Evolutionary conservation across 176 grass and related monocot species (phyloP), one percentile per base, ranked within the genome.

Genomic region (Avena sativa): DNA sequence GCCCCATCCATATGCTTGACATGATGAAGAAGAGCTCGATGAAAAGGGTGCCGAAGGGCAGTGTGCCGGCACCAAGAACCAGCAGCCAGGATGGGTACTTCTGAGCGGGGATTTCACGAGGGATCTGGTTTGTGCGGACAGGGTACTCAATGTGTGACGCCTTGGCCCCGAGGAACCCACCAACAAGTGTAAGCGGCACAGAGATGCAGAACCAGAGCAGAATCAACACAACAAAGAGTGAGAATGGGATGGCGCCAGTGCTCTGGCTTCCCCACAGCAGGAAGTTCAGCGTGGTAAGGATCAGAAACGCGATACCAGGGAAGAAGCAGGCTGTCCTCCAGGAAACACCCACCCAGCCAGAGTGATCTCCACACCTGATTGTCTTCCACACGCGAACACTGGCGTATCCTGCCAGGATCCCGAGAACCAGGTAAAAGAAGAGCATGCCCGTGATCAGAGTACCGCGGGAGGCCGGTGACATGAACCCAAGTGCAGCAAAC

Each of bases 21-120:
- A 95, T 92, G 75, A 95, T 92, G 86, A 95, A 95, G 93, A 95
- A 95, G 76, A 95, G 93, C 83, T 92, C 93, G 2, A 95, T 95
- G 86, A 95, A 95, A 14, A 95, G 86, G 62, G 93, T 95, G 57
- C 93, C 93, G 10, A 95, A 95, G 62, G 93, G 93, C 71, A 95
- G 80, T 3, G 93, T 95, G 58, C 93, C 93, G 13, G 93, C 93
- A 10, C 93, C 93, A 19, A 95, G 88, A 64, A 95, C 93, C 86
- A 95, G 25, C 90, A 95, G 10, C 93, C 90, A 95, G 43, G 93
- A 92, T 3, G 93, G 93, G 80, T 95, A 95, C 84, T 90, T 95
- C 85, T 95, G 93, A 9, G 90, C 88, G 44, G 93, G 93, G 59
- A 92, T 92, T 67, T 95, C 93, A 17, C 93, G 93, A 12, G 93